These are phyloP conservation scores for Herpotrichia juniperi DNA, from an alignment of 2,329 filamentous ascomycete species.

Conservation along the genomic window DNA sequence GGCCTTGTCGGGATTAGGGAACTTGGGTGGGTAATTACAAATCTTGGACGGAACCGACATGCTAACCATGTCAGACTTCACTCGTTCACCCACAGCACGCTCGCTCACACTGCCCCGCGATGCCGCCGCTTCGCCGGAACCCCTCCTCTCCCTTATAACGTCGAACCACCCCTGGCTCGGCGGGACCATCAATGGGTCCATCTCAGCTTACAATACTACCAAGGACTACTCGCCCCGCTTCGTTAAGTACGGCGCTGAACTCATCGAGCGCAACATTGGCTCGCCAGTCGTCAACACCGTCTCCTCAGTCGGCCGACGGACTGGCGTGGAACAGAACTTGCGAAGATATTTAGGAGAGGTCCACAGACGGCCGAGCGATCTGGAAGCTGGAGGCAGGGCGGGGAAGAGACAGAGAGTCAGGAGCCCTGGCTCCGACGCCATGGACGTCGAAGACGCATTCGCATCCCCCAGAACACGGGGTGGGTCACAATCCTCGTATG, in stretches of 20 bases:
- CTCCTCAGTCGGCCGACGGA: conserved; percentile 79
- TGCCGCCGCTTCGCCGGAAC: conserved; percentile 67
- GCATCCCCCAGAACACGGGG: conserved; percentile 49
- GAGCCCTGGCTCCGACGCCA: conserved; percentile 43
- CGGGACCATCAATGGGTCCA: conserved; percentile 81
- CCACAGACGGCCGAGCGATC: conserved; percentile 58
- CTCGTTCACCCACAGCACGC: conserved; percentile 46
- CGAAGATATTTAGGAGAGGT: conserved; percentile 76
- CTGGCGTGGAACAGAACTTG: conserved; percentile 85
- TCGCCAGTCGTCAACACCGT: conserved; percentile 85
- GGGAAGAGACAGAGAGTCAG: conserved; percentile 53
- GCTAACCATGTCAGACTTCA: conserved; percentile 46
- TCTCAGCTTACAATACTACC: conserved; percentile 82
- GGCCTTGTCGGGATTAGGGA: conserved; percentile 56
- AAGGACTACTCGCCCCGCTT: conserved; percentile 92
- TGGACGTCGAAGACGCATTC: conserved; percentile 56
- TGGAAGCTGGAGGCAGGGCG: conserved; percentile 51
- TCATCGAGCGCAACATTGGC: conserved; percentile 85
- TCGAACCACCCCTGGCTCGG: conserved; percentile 87
- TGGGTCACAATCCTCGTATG: conserved; percentile 68
- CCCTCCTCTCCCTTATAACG: conserved; percentile 83
- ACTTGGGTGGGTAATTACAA: conserved; percentile 49
- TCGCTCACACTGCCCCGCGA: conserved; percentile 35
- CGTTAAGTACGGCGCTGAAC: conserved; percentile 84
- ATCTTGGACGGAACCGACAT: background rate